These are phyloP conservation scores for Pholiota molesta DNA, from an alignment of 768 basidiomycete species.

Conservation along the genomic window DNA sequence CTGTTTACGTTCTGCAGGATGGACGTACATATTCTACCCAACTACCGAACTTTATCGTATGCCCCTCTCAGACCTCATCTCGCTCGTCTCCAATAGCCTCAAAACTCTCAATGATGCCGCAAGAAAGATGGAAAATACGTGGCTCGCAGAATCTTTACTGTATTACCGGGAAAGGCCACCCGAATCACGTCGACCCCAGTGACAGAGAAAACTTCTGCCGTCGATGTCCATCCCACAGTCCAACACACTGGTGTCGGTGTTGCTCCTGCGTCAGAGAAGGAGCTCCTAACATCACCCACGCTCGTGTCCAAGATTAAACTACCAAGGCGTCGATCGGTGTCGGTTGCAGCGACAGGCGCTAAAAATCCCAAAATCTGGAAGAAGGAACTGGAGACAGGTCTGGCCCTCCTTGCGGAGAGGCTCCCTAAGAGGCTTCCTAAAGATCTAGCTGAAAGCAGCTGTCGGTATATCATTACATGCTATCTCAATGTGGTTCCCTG, in stretches of 20 bases:
- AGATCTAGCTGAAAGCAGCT: neutral
- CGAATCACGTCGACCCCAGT: neutral
- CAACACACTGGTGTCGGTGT: neutral
- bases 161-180: neutral
- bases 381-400: constrained; percentile 13
- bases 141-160: constrained; percentile 19
- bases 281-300: no score
- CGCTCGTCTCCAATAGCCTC: constrained; percentile 35
- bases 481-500: no score
- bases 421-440: neutral
- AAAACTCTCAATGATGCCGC: constrained; percentile 9
- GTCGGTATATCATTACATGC: no score
- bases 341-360: constrained; percentile 6
- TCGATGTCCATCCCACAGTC: neutral
- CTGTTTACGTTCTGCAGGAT: constrained; percentile 35
- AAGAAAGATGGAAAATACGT: constrained; percentile 16
- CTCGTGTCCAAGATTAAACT: neutral
- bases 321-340: neutral
- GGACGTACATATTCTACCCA: constrained; percentile 50
- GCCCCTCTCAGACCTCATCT: constrained; percentile 45
- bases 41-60: constrained; percentile 42
- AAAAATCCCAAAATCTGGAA: constrained; percentile 14
- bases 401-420: neutral
- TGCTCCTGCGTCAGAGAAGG: neutral
- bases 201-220: neutral